Conservation (phyloP, 2,329 filamentous ascomycete species). For the Dactylella cylindrospora region DNA sequence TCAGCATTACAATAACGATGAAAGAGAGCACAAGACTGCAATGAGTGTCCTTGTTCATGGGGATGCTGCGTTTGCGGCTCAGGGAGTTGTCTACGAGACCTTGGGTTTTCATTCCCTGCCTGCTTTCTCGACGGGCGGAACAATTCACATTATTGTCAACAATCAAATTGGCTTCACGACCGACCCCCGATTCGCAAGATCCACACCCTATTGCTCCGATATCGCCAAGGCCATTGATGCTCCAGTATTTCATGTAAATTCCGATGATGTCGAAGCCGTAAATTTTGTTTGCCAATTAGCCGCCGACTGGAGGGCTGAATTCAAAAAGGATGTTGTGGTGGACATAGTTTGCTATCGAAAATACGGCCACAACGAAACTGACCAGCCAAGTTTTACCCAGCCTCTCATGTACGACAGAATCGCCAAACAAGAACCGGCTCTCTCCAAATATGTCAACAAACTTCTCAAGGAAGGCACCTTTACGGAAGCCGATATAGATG, state of each 20-base stretch:
- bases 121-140: slow-evolving; percentile 94
- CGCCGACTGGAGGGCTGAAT: slow-evolving; percentile 96
- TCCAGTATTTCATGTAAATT: slow-evolving; percentile 98
- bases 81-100: slow-evolving; percentile 97
- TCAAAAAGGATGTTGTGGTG: slow-evolving; percentile 97
- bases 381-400: slow-evolving; percentile 99
- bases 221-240: slow-evolving; percentile 99
- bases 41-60: slow-evolving; percentile 97
- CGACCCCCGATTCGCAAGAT: slow-evolving; percentile 93
- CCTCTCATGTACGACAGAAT: slow-evolving; percentile 99
- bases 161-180: slow-evolving; percentile 99
- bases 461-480: slow-evolving; percentile 90
- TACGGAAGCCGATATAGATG: slow-evolving; percentile 94
- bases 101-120: slow-evolving; percentile 96
- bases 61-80: slow-evolving; percentile 93
- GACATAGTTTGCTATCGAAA: slow-evolving; percentile 99
- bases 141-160: slow-evolving; percentile 95
- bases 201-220: slow-evolving; percentile 97
- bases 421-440: slow-evolving; percentile 75
- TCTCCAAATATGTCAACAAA: slow-evolving; percentile 89
- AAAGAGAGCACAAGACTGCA: slow-evolving; percentile 80
- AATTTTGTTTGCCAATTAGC: slow-evolving; percentile 98
- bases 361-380: slow-evolving; percentile 98
- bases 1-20: slow-evolving; percentile 98
- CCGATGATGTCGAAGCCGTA: slow-evolving; percentile 95